Base-by-base conservation (phyloP, 1,284 basidiomycete species). In the Marasmius sp. region DNA sequence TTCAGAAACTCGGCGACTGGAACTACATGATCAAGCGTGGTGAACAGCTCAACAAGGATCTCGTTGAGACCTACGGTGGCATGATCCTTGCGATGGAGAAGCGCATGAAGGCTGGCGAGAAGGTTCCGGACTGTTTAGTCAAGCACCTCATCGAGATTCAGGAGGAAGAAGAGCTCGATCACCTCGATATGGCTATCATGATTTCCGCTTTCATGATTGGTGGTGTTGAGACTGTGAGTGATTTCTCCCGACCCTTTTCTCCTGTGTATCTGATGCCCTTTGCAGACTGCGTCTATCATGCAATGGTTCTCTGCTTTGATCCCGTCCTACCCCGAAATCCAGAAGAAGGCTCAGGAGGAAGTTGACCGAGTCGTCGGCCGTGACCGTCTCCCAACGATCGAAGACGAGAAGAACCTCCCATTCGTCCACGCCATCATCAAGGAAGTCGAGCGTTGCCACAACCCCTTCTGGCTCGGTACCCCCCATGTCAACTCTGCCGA, bases 381-480 rank as follows among this genome's bases (percentile, higher is more conserved):
- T 14, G 69, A 69, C 20, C 62, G 72, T 10, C 64, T 69, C 58
- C 77, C 77, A 0, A 73, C 64, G 2, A 65, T 69, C 8, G 71
- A 73, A 14, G 75, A 78, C 66, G 70, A 74, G 58, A 62, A 64
- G 27, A 65, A 71, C 20, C 63, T 79, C 11, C 78, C 18, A 2
- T 18, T 16, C 48, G 18, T n/a, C 48, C 48, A 27, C 18, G 48
- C 48, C 27, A 49, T 49, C 76, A 71, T 76, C 61, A 77, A 76
- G 65, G 76, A 75, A 62, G 74, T 67, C 12, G 16, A 47, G 61
- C 47, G 11, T 18, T 41, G 27, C n/a, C 41, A 45, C 47, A 18
- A 27, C 38, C 77, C 78, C 9, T 79, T 79, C 66, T 80, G 78
- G 77, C 65, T 75, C 56, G 77, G 68, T 11, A 77, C 77, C 34